Base-by-base conservation (phyloP, 139 green algal species). In the Volvox africanus region DNA sequence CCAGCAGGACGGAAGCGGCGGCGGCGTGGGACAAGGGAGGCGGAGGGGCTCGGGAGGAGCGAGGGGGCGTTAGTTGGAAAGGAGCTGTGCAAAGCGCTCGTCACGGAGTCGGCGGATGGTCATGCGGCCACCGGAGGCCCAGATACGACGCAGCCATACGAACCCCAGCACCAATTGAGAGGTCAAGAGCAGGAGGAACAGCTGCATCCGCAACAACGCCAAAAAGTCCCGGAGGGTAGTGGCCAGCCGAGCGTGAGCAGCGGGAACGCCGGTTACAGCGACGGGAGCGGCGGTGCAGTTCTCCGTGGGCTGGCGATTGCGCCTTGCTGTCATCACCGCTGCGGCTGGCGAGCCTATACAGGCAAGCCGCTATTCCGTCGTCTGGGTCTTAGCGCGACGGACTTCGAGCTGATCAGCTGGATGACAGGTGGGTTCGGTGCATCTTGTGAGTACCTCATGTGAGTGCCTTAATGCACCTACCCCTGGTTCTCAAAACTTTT, bases 311-410 rank as follows among this genome's bases (percentile, higher is more conserved):
- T 86, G 50, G 80, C 80, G 50, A 78, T 99, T 0, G 97, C 96
- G 1, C 96, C 97, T 0, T 99, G 97, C 93, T 99, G 97, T 92
- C 97, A 99, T 92, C 97, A 99, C 93, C 92, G 95, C 50, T 98
- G 96, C 93, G 92, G 89, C 73, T 99, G 96, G 96, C 76, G 89
- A n/a, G 81, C 95, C 55, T 98, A 97, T 92, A 94, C 96, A 18
- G 96, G 90, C 24, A 94, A 96, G 89, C 20, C 86, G 3, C 62
- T 95, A 28, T 95, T 97, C n/a, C 17, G 37, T 17, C 11, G 68
- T 21, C 80, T 93, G 21, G 96, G 95, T 1, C 95, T 98, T 78
- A 92, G 33, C 16, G 62, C 94, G 0, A 33, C 91, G 65, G 96
- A 99, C 35, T 99, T 99, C 91, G 96, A 98, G 92, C 35, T 96